Evolutionary conservation across 345 rosid genomes (phyloP).

Genomic region (Sonneratia alba): DNA sequence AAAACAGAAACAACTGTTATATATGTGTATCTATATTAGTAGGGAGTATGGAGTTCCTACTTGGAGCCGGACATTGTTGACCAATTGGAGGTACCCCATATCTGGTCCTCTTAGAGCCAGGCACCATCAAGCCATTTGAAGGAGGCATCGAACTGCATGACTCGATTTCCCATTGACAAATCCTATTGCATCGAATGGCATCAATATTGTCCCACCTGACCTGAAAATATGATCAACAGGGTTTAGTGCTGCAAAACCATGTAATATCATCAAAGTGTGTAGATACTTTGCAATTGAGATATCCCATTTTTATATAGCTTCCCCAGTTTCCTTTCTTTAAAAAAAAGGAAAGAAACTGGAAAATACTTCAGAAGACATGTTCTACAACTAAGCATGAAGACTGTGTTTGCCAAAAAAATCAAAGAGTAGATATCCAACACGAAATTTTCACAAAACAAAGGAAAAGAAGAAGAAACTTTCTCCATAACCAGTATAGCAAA

Average conservation of each 20-base stretch:
- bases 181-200: slow-evolving; percentile 48
- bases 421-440: background rate
- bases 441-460: background rate
- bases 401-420: background rate
- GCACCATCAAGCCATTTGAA: slow-evolving; percentile 39
- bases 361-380: background rate
- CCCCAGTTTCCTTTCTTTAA: background rate
- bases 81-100: slow-evolving; percentile 55
- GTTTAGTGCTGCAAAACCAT: background rate
- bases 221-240: slow-evolving; percentile 20
- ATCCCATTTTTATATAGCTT: background rate
- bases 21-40: too few relatives aligned
- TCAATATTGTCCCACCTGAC: slow-evolving; percentile 89
- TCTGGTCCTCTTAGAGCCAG: slow-evolving; percentile 75
- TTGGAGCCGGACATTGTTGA: slow-evolving; percentile 63
- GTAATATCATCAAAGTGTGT: background rate
- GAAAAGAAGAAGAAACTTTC: background rate
- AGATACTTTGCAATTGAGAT: background rate
- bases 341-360: background rate
- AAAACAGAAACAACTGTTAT: background rate
- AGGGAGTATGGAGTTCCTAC: slow-evolving; percentile 21
- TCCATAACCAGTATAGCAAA: background rate
- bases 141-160: slow-evolving; percentile 48
- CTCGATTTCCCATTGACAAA: slow-evolving; percentile 97
- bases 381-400: background rate